These are phyloP conservation scores for Candida fluviatilis DNA, from an alignment of 805 yeast genomes.

Conservation along the genomic window DNA sequence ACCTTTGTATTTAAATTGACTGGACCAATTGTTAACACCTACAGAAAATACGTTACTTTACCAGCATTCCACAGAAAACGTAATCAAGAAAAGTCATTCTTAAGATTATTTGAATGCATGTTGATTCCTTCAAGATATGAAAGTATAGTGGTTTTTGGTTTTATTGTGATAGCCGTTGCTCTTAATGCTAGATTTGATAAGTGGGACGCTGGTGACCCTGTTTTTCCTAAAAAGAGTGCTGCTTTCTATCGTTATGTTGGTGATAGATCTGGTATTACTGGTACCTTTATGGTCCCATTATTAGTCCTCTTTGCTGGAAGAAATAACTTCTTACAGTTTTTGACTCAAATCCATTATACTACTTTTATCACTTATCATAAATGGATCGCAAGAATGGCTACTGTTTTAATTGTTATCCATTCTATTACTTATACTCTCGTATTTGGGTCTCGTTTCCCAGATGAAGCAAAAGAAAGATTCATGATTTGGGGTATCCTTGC, in stretches of 20 bases:
- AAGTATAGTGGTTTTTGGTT: conserved; percentile 28
- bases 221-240: conserved; percentile 12
- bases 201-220: conserved; percentile 17
- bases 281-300: conserved; percentile 45
- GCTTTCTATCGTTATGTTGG: conserved; percentile 34
- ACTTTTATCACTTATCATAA: conserved; percentile 42
- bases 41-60: conserved; percentile 22
- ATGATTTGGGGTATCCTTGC: conserved; percentile 34
- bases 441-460: conserved; percentile 8
- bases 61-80: conserved; percentile 21
- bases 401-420: conserved; percentile 28
- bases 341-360: conserved; percentile 52
- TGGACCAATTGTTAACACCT: conserved; percentile 20
- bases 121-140: conserved; percentile 41
- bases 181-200: conserved; percentile 8
- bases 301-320: conserved; percentile 57
- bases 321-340: conserved; percentile 56
- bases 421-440: conserved; percentile 24
- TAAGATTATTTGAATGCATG: conserved; percentile 17
- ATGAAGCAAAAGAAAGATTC: conserved; percentile 16
- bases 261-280: conserved; percentile 51
- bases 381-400: conserved; percentile 37
- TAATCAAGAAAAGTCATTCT: conserved; percentile 5
- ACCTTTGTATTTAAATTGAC: conserved; percentile 13
- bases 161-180: conserved; percentile 17